phyloP scores from a whole-genome alignment of 805 yeast species.

The Wickerhamiella galacta region DNA sequence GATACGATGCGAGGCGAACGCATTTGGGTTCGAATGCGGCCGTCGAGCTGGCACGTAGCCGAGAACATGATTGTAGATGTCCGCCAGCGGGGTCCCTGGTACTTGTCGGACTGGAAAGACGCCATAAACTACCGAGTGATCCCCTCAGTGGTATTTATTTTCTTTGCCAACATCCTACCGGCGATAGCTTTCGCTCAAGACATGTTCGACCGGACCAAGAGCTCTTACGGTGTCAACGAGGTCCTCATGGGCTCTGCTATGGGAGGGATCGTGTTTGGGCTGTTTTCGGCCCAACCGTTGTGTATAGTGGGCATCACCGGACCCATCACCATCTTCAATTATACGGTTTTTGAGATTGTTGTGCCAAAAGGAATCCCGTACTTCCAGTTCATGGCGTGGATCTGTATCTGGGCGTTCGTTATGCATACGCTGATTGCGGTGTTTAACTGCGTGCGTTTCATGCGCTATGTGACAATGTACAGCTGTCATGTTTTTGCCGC shows the following conservation, averaged over 20 bases:
- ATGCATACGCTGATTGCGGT: slow-evolving; percentile 62
- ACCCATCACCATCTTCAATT: slow-evolving; percentile 81
- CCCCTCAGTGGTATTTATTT: slow-evolving; percentile 69
- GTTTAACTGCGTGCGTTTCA: slow-evolving; percentile 45
- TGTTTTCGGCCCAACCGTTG: slow-evolving; percentile 76
- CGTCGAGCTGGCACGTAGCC: neutral
- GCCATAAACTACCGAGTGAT: slow-evolving; percentile 73
- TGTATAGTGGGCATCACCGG: slow-evolving; percentile 97
- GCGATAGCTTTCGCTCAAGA: slow-evolving; percentile 95
- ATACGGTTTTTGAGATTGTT: slow-evolving; percentile 67
- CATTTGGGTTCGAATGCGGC: no score
- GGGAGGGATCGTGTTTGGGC: slow-evolving; percentile 79
- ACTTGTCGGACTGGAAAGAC: slow-evolving; percentile 65
- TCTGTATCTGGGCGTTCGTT: slow-evolving; percentile 78
- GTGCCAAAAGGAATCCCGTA: slow-evolving; percentile 34
- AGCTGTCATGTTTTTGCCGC: slow-evolving; percentile 90
- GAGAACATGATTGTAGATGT: slow-evolving; percentile 25
- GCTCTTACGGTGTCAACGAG: slow-evolving; percentile 84
- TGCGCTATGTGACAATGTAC: slow-evolving; percentile 58
- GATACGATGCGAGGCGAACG: no score
- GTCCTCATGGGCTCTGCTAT: slow-evolving; percentile 68
- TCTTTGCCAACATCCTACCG: slow-evolving; percentile 78
- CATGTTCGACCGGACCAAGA: slow-evolving; percentile 81
- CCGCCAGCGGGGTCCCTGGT: slow-evolving; percentile 41
- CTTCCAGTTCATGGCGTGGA: slow-evolving; percentile 93